Conservation (phyloP, 2,329 filamentous ascomycete species). For the Penicillium sp. region DNA sequence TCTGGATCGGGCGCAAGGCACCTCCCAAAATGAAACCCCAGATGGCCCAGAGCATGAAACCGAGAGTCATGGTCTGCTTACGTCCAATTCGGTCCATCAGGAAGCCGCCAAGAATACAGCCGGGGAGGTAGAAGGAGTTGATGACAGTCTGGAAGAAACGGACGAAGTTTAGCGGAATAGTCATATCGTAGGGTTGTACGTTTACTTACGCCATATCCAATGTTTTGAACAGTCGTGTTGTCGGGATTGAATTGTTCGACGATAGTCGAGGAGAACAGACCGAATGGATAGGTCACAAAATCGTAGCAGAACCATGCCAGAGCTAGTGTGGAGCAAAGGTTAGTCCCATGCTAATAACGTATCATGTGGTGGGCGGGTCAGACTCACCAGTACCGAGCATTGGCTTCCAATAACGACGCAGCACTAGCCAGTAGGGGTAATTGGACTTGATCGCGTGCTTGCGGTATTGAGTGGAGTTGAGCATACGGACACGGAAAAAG, state of each 20-base stretch:
- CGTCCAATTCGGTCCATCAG: slow-evolving; percentile 56
- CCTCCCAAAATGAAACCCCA: slow-evolving; percentile 57
- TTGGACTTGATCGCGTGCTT: slow-evolving; percentile 52
- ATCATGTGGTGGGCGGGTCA: background rate
- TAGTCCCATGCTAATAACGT: background rate
- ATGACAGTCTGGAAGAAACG: slow-evolving; percentile 48
- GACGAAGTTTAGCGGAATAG: slow-evolving; percentile 29
- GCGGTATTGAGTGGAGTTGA: slow-evolving; percentile 55
- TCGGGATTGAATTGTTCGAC: slow-evolving; percentile 48
- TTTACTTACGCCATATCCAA: slow-evolving; percentile 30
- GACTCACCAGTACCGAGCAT: slow-evolving; percentile 50
- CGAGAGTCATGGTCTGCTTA: slow-evolving; percentile 56
- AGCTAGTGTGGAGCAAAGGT: slow-evolving; percentile 23
- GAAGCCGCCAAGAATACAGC: slow-evolving; percentile 53
- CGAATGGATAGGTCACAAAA: slow-evolving; percentile 60
- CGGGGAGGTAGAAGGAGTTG: slow-evolving; percentile 57
- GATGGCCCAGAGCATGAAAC: slow-evolving; percentile 51
- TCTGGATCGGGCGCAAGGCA: slow-evolving; percentile 51
- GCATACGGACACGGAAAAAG: slow-evolving; percentile 58
- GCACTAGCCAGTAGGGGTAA: slow-evolving; percentile 52
- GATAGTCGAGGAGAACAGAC: slow-evolving; percentile 60
- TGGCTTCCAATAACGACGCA: slow-evolving; percentile 56
- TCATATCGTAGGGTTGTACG: too few relatives aligned
- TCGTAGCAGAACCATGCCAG: slow-evolving; percentile 59
- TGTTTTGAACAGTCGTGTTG: slow-evolving; percentile 45